Evolutionary conservation across 2,329 filamentous ascomycete genomes (phyloP), one percentile per base, ranked within the genome.

Genomic region (Arthrobotrys entomopaga): DNA sequence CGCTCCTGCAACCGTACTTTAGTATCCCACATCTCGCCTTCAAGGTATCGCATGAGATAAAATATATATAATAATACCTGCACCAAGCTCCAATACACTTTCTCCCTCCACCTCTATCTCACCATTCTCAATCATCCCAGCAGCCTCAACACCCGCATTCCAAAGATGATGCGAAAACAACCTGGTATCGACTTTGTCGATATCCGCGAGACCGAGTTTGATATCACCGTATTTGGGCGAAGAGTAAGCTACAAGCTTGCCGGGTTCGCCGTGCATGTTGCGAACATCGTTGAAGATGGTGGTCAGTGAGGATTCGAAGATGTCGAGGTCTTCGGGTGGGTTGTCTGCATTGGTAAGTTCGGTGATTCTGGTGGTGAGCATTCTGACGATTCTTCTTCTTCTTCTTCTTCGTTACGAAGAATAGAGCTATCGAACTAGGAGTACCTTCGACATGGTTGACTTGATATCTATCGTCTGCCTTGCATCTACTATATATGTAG

Each of bases 81-180:
- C 88, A 19, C 90, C 90, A 13, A 92, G 81, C 81, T 92, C 90
- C 11, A 91, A 79, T 5, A 86, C 86, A 8, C 79, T 80, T 76
- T 87, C 80, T 1, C 84, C 86, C 43, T 82, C 77, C 1, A 90
- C 84, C 70, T 84, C 80, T 78, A 86, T 87, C 57, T 77, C 65
- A 15, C 74, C 60, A 19, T 70, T 76, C 58, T 79, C 78, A 58
- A 76, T 77, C 65, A 76, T 77, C 15, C 76, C 77, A 26, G 78
- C 79, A n/a, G 78, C 77, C 50, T 77, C 71, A 46, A 77, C 72
- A 38, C 77, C 76, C 1, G 78, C 84, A 81, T 92, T 92, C 90
- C 90, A 92, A 24, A 92, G 81, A 80, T 89, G 91, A 79, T 92
- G 90, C 75, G 88, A 87, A 79, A 91, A 92, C 50, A 91, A 84